Conservation (phyloP, 2,329 filamentous ascomycete genomes). For the Colletotrichum sp. region DNA sequence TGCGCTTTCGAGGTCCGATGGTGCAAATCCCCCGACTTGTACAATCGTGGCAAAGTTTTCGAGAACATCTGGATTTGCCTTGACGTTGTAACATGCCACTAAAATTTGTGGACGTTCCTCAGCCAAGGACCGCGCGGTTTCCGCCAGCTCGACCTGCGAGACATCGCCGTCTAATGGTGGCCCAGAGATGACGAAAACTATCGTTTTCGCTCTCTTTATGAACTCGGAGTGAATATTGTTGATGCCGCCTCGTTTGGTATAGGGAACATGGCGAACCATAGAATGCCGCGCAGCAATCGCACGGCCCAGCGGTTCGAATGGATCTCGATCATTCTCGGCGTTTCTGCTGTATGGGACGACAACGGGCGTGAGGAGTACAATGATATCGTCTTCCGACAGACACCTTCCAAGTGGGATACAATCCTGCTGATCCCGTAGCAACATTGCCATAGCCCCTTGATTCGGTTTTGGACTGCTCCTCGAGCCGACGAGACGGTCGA, state of each 20-base stretch:
- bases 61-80: slow-evolving; percentile 38
- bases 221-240: slow-evolving; percentile 68
- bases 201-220: slow-evolving; percentile 61
- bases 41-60: slow-evolving; percentile 57
- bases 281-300: slow-evolving; percentile 64
- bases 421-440: slow-evolving; percentile 47
- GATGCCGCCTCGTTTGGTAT: slow-evolving; percentile 67
- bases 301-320: slow-evolving; percentile 74
- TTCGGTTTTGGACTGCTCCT: not conserved
- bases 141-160: slow-evolving; percentile 57
- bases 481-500: not conserved
- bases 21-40: slow-evolving; percentile 52
- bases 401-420: slow-evolving; percentile 52
- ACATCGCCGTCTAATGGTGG: slow-evolving; percentile 49
- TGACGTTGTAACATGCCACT: slow-evolving; percentile 54
- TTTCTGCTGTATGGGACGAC: slow-evolving; percentile 50
- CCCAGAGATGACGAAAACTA: slow-evolving; percentile 66
- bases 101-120: slow-evolving; percentile 57
- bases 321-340: slow-evolving; percentile 58
- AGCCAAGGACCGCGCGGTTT: slow-evolving; percentile 45
- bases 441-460: slow-evolving; percentile 21
- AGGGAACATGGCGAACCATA: slow-evolving; percentile 74
- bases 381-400: slow-evolving; percentile 53
- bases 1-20: slow-evolving; percentile 51
- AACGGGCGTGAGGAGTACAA: slow-evolving; percentile 67